These are phyloP conservation scores for Talaromyces amestolkiae DNA, from an alignment of 2,329 filamentous ascomycete species.

Conservation along the genomic window DNA sequence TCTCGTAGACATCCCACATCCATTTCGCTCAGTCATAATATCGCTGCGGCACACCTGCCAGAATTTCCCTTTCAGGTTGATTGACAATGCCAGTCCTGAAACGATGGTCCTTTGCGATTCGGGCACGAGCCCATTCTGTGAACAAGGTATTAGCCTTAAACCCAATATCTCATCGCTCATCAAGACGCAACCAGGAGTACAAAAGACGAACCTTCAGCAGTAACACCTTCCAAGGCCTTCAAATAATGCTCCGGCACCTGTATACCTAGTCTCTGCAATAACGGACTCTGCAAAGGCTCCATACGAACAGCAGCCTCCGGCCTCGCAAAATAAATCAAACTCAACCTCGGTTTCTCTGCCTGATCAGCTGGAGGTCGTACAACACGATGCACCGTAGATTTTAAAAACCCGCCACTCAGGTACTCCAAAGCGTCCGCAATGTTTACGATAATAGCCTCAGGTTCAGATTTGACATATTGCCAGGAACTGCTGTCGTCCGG, in stretches of 20 bases:
- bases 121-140: constrained; percentile 18
- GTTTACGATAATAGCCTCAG: constrained; percentile 54
- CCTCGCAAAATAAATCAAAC: constrained; percentile 16
- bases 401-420: constrained; percentile 51
- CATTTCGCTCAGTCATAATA: constrained; percentile 12
- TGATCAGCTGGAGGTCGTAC: constrained; percentile 50
- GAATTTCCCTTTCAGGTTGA: constrained; percentile 15
- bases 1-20: background rate
- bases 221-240: constrained; percentile 17
- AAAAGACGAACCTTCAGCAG: constrained; percentile 16
- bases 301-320: constrained; percentile 15
- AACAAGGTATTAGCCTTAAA: background rate
- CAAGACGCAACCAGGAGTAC: background rate
- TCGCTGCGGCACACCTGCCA: constrained; percentile 14
- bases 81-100: constrained; percentile 18
- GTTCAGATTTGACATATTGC: constrained; percentile 52
- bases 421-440: constrained; percentile 51
- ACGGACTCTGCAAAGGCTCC: constrained; percentile 12
- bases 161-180: background rate
- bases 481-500: constrained; percentile 43
- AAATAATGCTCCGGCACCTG: constrained; percentile 8
- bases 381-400: constrained; percentile 52
- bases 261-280: constrained; percentile 15
- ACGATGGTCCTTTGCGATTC: constrained; percentile 16
- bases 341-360: constrained; percentile 24